These are phyloP conservation scores for Mayamaea pseudoterrestris DNA, from an alignment of 108 stramenopile genomes.

Conservation along the genomic window DNA sequence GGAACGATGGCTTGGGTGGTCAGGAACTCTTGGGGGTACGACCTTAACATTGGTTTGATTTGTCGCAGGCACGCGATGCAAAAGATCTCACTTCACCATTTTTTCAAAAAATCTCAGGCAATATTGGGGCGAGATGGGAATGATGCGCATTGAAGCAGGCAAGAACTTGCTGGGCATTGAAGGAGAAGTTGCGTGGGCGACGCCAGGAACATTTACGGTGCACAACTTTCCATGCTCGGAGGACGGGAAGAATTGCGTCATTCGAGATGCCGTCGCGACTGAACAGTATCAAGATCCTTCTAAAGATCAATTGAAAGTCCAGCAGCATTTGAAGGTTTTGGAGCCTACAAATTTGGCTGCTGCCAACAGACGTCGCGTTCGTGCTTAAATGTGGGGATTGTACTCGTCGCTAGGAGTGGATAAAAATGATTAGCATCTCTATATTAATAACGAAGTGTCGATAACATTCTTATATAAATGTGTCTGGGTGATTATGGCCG, in stretches of 20 bases:
- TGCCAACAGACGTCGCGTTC: too few relatives aligned
- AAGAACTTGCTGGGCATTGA: conserved; percentile 70
- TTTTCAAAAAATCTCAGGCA: conserved; percentile 57
- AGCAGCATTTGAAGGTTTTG: too few relatives aligned
- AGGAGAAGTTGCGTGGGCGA: conserved; percentile 62
- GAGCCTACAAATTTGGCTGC: too few relatives aligned
- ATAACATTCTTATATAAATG: too few relatives aligned
- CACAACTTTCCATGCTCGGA: conserved; percentile 61
- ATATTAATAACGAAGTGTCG: too few relatives aligned
- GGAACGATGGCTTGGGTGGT: conserved; percentile 79
- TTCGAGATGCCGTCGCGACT: conserved; percentile 1
- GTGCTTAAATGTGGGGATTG: too few relatives aligned
- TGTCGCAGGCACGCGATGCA: too few relatives aligned
- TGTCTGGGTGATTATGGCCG: too few relatives aligned
- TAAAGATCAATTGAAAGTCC: too few relatives aligned
- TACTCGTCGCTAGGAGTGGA: too few relatives aligned
- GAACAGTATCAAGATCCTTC: conserved; percentile 29
- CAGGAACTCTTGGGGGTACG: conserved; percentile 64
- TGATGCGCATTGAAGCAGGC: conserved; percentile 44
- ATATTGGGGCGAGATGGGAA: conserved; percentile 60
- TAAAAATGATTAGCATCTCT: too few relatives aligned
- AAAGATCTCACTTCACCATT: conserved; percentile 80
- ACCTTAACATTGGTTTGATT: too few relatives aligned
- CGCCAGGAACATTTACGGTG: conserved; percentile 50
- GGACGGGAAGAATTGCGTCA: conserved; percentile 48